These are phyloP conservation scores for Coemansia asiatica DNA, from an alignment of 192 early-diverging fungal species.

Conservation along the genomic window DNA sequence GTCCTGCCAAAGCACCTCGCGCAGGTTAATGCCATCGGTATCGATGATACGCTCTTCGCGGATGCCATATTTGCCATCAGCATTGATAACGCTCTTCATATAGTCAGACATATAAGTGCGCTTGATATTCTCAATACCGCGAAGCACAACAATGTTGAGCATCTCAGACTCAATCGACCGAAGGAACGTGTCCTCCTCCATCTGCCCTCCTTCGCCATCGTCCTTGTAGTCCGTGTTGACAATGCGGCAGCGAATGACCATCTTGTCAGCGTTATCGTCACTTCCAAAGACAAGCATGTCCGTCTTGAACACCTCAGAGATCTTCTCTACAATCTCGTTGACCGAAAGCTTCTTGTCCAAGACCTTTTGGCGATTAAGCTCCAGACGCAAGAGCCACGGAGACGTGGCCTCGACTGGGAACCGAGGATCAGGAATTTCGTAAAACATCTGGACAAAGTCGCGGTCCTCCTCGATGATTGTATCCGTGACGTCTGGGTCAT, in stretches of 20 bases:
- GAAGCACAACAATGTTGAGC: conserved; percentile 81
- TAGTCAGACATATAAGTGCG: conserved; percentile 68
- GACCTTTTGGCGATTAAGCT: conserved; percentile 77
- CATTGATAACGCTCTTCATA: conserved; percentile 41
- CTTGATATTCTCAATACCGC: conserved; percentile 82
- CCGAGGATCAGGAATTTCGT: conserved; percentile 79
- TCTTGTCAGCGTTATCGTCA: conserved; percentile 87
- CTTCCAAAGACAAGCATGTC: conserved; percentile 81
- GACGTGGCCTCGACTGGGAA: conserved; percentile 62
- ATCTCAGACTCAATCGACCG: conserved; percentile 82
- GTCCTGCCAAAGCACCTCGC: conserved; percentile 79
- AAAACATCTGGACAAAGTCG: conserved; percentile 85
- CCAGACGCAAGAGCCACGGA: conserved; percentile 76
- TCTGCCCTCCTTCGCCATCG: conserved; percentile 58
- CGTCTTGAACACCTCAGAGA: conserved; percentile 74
- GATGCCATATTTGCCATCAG: conserved; percentile 63
- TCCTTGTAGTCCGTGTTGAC: conserved; percentile 63
- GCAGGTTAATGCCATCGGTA: conserved; percentile 91
- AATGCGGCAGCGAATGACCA: conserved; percentile 87
- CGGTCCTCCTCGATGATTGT: conserved; percentile 84
- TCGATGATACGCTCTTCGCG: conserved; percentile 79
- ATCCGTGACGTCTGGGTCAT: conserved; percentile 85
- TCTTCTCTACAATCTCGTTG: conserved; percentile 75
- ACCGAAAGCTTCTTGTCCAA: conserved; percentile 88
- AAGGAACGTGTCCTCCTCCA: conserved; percentile 88